Evolutionary conservation across 2,329 filamentous ascomycete species (phyloP), one percentile per base, ranked within the genome.

Genomic region (Trichoderma atroviride): DNA sequence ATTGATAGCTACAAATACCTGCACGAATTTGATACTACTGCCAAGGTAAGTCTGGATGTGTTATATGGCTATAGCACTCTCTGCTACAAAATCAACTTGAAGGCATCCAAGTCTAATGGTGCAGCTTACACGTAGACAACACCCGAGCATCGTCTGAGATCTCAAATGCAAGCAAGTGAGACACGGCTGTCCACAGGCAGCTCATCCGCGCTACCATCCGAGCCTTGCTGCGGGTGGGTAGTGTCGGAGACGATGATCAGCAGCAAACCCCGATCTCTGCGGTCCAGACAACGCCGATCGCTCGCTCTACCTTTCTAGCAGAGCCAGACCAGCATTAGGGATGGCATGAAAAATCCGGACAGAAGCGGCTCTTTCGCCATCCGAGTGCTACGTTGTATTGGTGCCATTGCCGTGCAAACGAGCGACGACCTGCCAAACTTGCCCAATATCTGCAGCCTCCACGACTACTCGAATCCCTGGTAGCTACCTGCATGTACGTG

Each of bases 271-370:
- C 63, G 63, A 66, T 66, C 63, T 57, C 37, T 47, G 22, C 29
- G 35, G 63, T 66, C 37, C 27, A 66, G 63, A 43, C 53, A 35
- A 35, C 33, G 63, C 37, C 55, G 63, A 66, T 66, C 63, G 19
- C 35, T 66, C 63, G 19, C 35, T 43, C 40, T 43, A n/a, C n/a
- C 35, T n/a, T 31, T 57, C 55, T 2, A 57, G 55, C 55, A 57
- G 10, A 35, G 55, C 40, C 40, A 19, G 40, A 10, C 40, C 10
- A 19, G 40, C 40, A 43, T n/a, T 19, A 7, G 37, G 19, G 37
- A 43, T 43, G 27, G 47, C 47, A 50, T 50, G 47, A 22, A 50
- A 50, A 50, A 24, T 10, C 19, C 40, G 19, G 19, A 50, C 11
- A 22, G 22, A 24, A 50, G 47, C n/a, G 47, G 22, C 47, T 22